Evolutionary conservation across 345 rosid genomes (phyloP).

Genomic region (Gossypium raimondii): DNA sequence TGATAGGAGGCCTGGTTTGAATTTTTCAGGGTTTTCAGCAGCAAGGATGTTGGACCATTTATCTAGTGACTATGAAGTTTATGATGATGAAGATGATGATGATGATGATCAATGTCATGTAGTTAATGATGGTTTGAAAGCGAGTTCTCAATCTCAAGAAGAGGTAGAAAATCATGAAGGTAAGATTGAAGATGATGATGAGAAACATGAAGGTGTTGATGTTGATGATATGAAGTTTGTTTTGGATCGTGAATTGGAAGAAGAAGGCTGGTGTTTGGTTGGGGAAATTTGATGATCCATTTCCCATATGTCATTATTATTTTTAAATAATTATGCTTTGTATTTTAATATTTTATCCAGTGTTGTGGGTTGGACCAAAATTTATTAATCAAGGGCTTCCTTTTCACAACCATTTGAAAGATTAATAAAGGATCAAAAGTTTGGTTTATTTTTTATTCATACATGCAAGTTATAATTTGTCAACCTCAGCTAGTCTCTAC

Average conservation of each 20-base stretch:
- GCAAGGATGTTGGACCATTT: conserved; percentile 44
- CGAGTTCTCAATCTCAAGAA: background rate
- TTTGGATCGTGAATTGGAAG: conserved; percentile 39
- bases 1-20: conserved; percentile 27
- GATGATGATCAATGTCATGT: background rate
- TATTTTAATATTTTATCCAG: too few species aligned
- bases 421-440: too few species aligned
- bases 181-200: background rate
- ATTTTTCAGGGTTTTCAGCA: conserved; percentile 44
- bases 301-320: background rate
- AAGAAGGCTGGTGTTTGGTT: conserved; percentile 57
- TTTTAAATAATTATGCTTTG: background rate
- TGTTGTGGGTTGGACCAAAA: background rate
- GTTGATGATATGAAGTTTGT: conserved; percentile 34
- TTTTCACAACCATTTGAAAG: background rate
- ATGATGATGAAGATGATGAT: background rate
- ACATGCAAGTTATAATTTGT: too few species aligned
- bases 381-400: background rate
- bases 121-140: background rate
- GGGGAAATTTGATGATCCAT: conserved; percentile 27
- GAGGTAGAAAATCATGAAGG: background rate
- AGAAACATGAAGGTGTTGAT: conserved; percentile 9
- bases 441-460: too few species aligned
- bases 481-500: too few species aligned
- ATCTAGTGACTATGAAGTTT: conserved; percentile 19